These are phyloP conservation scores for Striga hermonthica DNA, from an alignment of 305 asterid genomes.

Conservation along the genomic window DNA sequence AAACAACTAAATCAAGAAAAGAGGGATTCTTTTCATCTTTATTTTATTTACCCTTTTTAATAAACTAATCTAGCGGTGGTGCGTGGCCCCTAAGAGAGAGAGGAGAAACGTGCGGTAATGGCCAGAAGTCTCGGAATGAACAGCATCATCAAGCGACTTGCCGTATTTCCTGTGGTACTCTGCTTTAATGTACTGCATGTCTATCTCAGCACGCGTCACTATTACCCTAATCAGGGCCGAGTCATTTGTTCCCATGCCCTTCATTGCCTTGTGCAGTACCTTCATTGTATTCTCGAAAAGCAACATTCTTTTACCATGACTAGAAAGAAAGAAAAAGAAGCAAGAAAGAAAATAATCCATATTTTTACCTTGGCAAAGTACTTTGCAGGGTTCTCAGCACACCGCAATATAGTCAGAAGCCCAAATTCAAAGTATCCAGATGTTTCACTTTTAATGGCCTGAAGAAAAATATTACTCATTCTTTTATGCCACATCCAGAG, in stretches of 20 bases:
- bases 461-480: constrained; percentile 24
- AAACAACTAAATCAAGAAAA: too few relatives aligned
- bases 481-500: constrained; percentile 11
- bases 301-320: neutral
- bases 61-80: constrained; percentile 36
- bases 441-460: constrained; percentile 82
- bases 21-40: too few relatives aligned
- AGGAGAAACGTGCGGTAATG: constrained; percentile 70
- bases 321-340: neutral
- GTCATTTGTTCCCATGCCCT: constrained; percentile 87
- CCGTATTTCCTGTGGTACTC: constrained; percentile 72
- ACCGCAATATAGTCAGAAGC: constrained; percentile 22
- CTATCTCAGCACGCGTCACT: constrained; percentile 87
- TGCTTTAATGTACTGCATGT: constrained; percentile 77
- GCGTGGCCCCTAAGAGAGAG: constrained; percentile 59
- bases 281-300: constrained; percentile 25
- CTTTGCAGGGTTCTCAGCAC: too few relatives aligned
- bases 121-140: constrained; percentile 71
- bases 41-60: too few relatives aligned
- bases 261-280: constrained; percentile 80
- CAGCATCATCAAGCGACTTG: constrained; percentile 64
- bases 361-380: too few relatives aligned
- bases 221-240: constrained; percentile 60
- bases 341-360: too few relatives aligned
- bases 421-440: constrained; percentile 60